Conservation (phyloP, 169 alveolate genomes). For the Cryptosporidium tyzzeri region DNA sequence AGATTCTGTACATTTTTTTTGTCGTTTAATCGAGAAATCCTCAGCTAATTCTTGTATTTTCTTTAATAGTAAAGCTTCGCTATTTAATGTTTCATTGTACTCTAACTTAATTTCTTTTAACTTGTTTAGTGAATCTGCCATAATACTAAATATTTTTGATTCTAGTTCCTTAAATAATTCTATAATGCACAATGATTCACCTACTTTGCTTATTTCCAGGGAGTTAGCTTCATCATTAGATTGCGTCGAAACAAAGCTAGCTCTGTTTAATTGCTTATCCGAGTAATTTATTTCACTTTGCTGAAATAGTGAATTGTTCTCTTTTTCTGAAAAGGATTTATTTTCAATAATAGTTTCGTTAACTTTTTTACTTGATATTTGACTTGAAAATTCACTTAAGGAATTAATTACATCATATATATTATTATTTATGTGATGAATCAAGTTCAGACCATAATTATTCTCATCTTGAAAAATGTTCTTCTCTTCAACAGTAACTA, state of each 20-base stretch:
- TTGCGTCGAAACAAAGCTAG: slow-evolving; percentile 62
- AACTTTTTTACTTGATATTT: neutral
- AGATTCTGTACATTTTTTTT: slow-evolving; percentile 29
- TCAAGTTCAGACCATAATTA: slow-evolving; percentile 25
- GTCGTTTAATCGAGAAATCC: slow-evolving; percentile 46
- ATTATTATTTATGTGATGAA: neutral
- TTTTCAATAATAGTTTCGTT: neutral
- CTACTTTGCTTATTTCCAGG: neutral
- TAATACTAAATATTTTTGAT: neutral
- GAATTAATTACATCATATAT: slow-evolving; percentile 19
- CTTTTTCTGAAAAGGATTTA: slow-evolving; percentile 18
- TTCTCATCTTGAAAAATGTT: neutral
- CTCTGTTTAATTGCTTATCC: slow-evolving; percentile 47
- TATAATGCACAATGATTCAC: neutral
- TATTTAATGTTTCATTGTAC: slow-evolving; percentile 33
- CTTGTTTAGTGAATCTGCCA: slow-evolving; percentile 44
- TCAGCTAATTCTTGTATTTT: slow-evolving; percentile 59
- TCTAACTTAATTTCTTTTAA: slow-evolving; percentile 70
- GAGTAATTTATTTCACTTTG: slow-evolving; percentile 21
- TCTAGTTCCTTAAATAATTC: slow-evolving; percentile 1
- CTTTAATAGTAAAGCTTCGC: slow-evolving; percentile 33
- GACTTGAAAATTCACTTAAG: slow-evolving; percentile 4
- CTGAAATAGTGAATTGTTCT: slow-evolving; percentile 30
- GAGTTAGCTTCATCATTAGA: slow-evolving; percentile 24
- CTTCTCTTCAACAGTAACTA: slow-evolving; percentile 6